Percentiles rank a stretch among this genome's conserved stretches.
These are phyloP conservation scores for Fusarium sp. DNA, from an alignment of 2,329 filamentous ascomycete species.

Conservation along the genomic window DNA sequence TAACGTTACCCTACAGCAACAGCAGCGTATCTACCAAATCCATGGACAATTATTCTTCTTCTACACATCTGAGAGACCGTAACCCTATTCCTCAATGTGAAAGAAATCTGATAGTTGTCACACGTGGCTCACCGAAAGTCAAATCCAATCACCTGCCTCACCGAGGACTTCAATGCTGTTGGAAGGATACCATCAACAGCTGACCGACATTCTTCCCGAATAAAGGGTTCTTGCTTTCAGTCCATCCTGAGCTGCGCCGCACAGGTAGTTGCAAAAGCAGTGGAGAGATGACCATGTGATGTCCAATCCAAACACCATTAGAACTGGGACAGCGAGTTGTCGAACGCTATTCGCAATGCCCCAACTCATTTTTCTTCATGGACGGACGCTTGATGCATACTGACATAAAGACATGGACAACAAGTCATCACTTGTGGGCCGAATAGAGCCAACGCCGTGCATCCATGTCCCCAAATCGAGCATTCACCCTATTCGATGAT, in stretches of 20 bases:
- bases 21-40: neutral
- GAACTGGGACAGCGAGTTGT: neutral
- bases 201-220: neutral
- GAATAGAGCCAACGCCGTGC: conserved; percentile 17
- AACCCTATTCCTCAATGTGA: too few species aligned
- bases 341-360: neutral
- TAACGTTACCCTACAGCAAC: neutral
- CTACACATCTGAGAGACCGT: neutral
- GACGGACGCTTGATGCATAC: neutral
- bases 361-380: neutral
- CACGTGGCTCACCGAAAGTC: neutral
- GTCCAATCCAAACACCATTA: neutral
- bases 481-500: conserved; percentile 16
- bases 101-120: neutral
- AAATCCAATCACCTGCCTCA: neutral
- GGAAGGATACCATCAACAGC: neutral
- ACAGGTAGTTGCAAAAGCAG: neutral
- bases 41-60: neutral
- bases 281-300: neutral
- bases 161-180: neutral
- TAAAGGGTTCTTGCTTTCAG: neutral
- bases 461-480: neutral
- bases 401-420: neutral
- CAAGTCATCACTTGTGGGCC: neutral
- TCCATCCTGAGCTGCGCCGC: neutral